Percentiles rank a stretch among this genome's conserved stretches.
Evolutionary conservation across 305 asterid species (phyloP).

Genomic region (Fraxinus ornus): DNA sequence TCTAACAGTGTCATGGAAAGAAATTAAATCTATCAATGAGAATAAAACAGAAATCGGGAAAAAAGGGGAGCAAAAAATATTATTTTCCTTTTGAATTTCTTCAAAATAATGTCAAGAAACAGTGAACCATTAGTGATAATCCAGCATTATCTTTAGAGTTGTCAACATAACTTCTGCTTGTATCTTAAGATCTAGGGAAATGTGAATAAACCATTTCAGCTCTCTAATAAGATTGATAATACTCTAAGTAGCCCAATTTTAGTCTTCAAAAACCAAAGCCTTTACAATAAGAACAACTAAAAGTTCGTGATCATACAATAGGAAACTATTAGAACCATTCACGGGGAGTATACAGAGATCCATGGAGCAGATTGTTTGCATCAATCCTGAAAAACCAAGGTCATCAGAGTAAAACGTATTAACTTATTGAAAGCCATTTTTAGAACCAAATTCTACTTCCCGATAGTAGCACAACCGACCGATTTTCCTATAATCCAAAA

Average conservation of each 20-base stretch:
- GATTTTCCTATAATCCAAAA: not conserved
- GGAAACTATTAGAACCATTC: not conserved
- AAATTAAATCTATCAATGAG: not conserved
- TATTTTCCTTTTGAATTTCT: not conserved
- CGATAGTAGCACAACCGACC: not conserved
- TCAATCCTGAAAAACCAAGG: not conserved
- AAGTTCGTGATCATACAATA: not conserved
- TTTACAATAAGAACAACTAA: not conserved
- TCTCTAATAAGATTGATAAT: not conserved
- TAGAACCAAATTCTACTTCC: not conserved
- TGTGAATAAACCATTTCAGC: not conserved
- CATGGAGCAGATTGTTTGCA: not conserved
- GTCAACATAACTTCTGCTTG: not conserved
- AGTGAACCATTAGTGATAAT: conserved; percentile 6
- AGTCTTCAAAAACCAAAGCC: not conserved
- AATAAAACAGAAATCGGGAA: not conserved
- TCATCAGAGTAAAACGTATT: not conserved
- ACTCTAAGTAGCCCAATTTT: not conserved
- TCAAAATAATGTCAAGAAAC: not conserved
- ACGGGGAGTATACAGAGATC: not conserved
- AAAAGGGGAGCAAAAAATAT: not conserved
- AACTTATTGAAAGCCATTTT: not conserved
- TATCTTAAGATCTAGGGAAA: not conserved
- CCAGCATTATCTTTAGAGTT: not conserved
- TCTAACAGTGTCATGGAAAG: not conserved